These are phyloP conservation scores for Suillus discolor DNA, from an alignment of 768 basidiomycete species.

Conservation along the genomic window DNA sequence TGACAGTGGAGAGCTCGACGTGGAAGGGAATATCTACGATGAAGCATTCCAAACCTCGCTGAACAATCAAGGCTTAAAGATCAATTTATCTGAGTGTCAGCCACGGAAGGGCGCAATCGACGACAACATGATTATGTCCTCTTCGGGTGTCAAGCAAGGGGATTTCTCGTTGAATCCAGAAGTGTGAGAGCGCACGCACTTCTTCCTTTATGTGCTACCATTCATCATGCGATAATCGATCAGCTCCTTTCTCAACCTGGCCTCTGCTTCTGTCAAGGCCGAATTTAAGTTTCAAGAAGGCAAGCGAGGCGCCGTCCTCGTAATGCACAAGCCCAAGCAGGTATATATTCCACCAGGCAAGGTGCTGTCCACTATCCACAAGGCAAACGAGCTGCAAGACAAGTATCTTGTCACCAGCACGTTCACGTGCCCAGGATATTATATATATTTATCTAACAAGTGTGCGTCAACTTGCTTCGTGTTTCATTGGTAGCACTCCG, in stretches of 20 bases:
- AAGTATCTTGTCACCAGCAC: slow-evolving; percentile 37
- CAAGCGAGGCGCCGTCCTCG: slow-evolving; percentile 35
- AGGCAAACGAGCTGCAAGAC: slow-evolving; percentile 26
- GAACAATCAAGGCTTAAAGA: not conserved
- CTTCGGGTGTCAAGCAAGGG: slow-evolving; percentile 22
- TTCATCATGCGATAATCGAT: not conserved
- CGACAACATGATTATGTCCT: slow-evolving; percentile 25
- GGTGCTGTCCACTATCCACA: slow-evolving; percentile 27
- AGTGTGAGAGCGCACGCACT: slow-evolving; percentile 20
- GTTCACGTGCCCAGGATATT: slow-evolving; percentile 35
- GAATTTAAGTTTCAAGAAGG: slow-evolving; percentile 36
- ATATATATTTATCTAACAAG: slow-evolving; percentile 36
- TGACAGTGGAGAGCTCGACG: slow-evolving; percentile 31
- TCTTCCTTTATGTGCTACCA: not conserved
- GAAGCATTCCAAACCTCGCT: slow-evolving; percentile 20
- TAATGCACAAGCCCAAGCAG: slow-evolving; percentile 34
- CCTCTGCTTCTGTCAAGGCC: slow-evolving; percentile 33
- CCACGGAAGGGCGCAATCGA: slow-evolving; percentile 21
- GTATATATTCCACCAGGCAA: slow-evolving; percentile 22
- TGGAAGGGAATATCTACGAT: slow-evolving; percentile 37
- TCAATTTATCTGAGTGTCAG: slow-evolving; percentile 20
- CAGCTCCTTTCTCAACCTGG: slow-evolving; percentile 25
- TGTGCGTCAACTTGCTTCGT: not conserved
- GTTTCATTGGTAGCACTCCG: slow-evolving; percentile 3
- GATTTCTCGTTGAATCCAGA: slow-evolving; percentile 18